Conservation (phyloP, 768 basidiomycete species). For the Lyophyllum semitale region DNA sequence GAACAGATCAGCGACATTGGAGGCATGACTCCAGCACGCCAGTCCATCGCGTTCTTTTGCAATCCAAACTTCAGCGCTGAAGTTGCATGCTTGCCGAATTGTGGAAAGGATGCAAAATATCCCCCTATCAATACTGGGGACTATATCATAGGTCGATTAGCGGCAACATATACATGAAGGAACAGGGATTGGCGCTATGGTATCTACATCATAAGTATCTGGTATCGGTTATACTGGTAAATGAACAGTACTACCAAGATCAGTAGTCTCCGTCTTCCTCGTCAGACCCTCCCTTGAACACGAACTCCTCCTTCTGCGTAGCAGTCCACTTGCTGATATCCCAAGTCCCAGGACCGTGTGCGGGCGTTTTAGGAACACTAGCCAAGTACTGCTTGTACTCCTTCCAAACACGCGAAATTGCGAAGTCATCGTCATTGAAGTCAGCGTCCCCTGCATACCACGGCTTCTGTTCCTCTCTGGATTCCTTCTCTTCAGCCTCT, state of each 20-base stretch:
- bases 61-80: conserved; percentile 73
- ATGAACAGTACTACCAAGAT: neutral
- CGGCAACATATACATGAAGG: conserved; percentile 53
- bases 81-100: conserved; percentile 73
- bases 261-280: conserved; percentile 7
- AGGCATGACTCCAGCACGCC: conserved; percentile 62
- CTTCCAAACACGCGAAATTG: conserved; percentile 35
- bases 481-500: conserved; percentile 18
- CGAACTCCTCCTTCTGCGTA: conserved; percentile 29
- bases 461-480: conserved; percentile 19
- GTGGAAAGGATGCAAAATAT: conserved; percentile 62
- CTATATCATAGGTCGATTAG: conserved; percentile 74
- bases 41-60: conserved; percentile 88
- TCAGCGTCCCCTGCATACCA: conserved; percentile 32
- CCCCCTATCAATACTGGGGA: conserved; percentile 70
- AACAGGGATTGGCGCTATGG: neutral
- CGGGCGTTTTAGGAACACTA: conserved; percentile 23
- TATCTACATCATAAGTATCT: conserved; percentile 6
- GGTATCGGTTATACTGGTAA: neutral
- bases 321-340: conserved; percentile 38
- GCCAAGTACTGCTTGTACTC: conserved; percentile 35
- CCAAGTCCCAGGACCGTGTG: conserved; percentile 32
- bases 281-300: conserved; percentile 19
- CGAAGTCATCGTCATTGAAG: conserved; percentile 24
- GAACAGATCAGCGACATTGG: conserved; percentile 49